Conservation (phyloP, 2,329 filamentous ascomycete species). For the Penicillium sp. region DNA sequence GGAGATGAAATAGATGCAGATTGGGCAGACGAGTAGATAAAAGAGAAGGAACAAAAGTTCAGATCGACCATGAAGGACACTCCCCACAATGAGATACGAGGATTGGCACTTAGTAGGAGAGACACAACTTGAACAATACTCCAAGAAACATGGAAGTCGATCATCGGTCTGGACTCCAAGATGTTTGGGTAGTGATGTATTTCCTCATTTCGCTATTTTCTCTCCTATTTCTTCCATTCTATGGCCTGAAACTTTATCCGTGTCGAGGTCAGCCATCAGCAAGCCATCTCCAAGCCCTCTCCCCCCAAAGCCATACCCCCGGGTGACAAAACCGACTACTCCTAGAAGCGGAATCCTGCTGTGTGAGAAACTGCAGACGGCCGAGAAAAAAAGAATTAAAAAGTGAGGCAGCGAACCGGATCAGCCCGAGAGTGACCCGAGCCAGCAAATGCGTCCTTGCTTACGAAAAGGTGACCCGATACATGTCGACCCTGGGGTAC, state of each 20-base stretch:
- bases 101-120: background rate
- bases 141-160: background rate
- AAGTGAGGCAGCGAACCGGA: conserved; percentile 45
- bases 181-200: background rate
- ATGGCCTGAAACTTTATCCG: background rate
- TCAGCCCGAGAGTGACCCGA: conserved; percentile 25
- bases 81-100: conserved; percentile 18
- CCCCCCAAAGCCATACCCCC: background rate
- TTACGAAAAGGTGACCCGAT: conserved; percentile 10
- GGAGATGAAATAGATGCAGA: conserved; percentile 10
- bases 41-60: conserved; percentile 15
- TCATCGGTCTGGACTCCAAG: conserved; percentile 4
- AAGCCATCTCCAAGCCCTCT: background rate
- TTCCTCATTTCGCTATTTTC: background rate
- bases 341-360: conserved; percentile 6
- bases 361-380: conserved; percentile 8
- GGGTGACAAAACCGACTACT: conserved; percentile 2
- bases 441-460: conserved; percentile 18
- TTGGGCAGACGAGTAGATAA: conserved; percentile 18
- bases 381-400: conserved; percentile 21
- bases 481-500: conserved; percentile 4
- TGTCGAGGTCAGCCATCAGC: background rate
- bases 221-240: background rate
- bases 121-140: background rate
- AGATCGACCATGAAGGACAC: conserved; percentile 8